Base-by-base conservation (phyloP, 805 yeast genomes). In the Ogataea degrootiae region DNA sequence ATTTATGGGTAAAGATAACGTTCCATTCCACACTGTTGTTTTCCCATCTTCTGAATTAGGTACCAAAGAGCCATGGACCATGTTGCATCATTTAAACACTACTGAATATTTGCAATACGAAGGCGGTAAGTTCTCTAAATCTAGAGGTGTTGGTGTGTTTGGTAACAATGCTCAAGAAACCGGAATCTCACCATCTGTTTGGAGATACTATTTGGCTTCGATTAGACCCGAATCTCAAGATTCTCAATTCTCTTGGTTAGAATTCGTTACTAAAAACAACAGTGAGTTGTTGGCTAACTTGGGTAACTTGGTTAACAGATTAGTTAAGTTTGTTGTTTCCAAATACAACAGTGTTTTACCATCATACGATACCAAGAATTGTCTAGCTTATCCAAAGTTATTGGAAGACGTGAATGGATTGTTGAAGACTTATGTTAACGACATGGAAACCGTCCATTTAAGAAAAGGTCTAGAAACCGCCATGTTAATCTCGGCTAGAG, bases 1-100 rank as follows among this genome's bases (percentile, higher is more conserved):
- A 74, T 94, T 94, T 68, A 94, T 94, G 99, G 99, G 99, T 70
- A 94, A 94, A 68, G 99, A 94, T 70, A 94, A 94, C 64, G 97
- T 91, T 60, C 97, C 98, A 33, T 94, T 94, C 88, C 99, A 94
- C 66, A 86, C 97, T 1, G 99, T 94, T 47, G 96, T 94, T 47
- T 94, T 92, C 89, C 99, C 99, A 50, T 83, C 95, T 39, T 72
- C 96, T 26, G 85, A 83, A 69, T 71, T 94, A 40, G 99, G 98
- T 67, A 91, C 99, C 16, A 70, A 76, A 17, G 92, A 92, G 48
- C 61, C 75, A 42, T 94, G 98, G 98, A 90, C 97, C 50, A 83
- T 80, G 80, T 75, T 91, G 57, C 87, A 89, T 62, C 96, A 91
- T 68, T 71, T 94, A 57, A 87, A 83, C 65, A 91, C 99, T 41